Conservation (phyloP, 2,329 filamentous ascomycete species). For the Apiospora hydei region DNA sequence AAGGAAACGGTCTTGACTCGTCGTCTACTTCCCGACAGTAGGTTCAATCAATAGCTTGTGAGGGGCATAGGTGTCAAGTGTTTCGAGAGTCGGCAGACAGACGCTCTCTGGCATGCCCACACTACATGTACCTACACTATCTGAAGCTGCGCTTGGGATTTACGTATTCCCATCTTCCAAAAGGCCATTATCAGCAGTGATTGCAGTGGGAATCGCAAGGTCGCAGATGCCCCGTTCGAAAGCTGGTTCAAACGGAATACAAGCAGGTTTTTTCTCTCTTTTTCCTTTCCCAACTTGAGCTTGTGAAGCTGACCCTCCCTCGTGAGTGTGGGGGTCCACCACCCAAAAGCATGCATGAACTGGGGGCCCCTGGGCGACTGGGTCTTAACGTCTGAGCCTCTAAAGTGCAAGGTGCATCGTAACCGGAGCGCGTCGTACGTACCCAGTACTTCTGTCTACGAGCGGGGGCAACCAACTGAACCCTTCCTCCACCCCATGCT, state of each 20-base stretch:
- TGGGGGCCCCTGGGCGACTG: conserved; percentile 1
- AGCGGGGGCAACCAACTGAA: conserved; percentile 2
- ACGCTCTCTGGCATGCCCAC: neutral
- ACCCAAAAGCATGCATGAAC: conserved; percentile 21
- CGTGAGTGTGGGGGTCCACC: conserved; percentile 20
- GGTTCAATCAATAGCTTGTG: neutral
- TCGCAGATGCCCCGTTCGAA: neutral
- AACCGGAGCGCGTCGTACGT: conserved; percentile 15
- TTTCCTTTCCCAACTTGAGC: conserved; percentile 4
- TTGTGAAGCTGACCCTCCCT: conserved; percentile 20
- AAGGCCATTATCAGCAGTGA: neutral
- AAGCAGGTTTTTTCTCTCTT: neutral
- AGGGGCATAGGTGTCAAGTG: neutral
- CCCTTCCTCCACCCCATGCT: conserved; percentile 4
- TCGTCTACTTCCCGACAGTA: neutral
- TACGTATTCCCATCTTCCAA: conserved; percentile 2
- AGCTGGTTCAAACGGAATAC: neutral
- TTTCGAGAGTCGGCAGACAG: neutral
- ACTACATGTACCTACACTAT: neutral
- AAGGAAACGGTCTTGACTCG: conserved; percentile 10
- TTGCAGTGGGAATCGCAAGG: neutral
- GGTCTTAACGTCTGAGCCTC: conserved; percentile 14
- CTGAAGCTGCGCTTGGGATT: neutral
- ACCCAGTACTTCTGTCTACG: conserved; percentile 11
- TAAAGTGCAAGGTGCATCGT: conserved; percentile 4